Percentiles rank a stretch among this genome's conserved stretches.
These are phyloP conservation scores for Raphidocelis subcapitata DNA, from an alignment of 139 green algal species.

Conservation along the genomic window DNA sequence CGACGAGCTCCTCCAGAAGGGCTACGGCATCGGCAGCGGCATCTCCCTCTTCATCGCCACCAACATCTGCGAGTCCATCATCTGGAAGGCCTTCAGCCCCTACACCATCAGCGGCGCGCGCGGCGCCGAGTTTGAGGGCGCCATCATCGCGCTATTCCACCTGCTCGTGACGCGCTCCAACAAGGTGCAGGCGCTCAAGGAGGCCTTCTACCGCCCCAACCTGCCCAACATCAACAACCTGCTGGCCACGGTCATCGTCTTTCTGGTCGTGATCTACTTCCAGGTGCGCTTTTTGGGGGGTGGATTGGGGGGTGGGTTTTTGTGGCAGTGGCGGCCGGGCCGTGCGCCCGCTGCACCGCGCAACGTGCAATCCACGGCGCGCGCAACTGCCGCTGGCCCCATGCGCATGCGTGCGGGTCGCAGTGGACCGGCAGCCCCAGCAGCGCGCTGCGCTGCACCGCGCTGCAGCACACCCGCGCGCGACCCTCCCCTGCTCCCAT, in stretches of 20 bases:
- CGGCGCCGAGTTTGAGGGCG: conserved; percentile 97
- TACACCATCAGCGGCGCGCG: conserved; percentile 81
- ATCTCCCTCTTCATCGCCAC: conserved; percentile 99
- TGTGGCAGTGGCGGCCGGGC: too few species aligned
- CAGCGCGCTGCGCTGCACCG: too few species aligned
- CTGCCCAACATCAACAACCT: conserved; percentile 98
- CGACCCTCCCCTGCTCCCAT: too few species aligned
- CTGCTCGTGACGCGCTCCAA: conserved; percentile 92
- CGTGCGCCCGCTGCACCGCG: too few species aligned
- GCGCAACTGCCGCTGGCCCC: too few species aligned
- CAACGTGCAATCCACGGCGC: too few species aligned
- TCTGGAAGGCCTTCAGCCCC: conserved; percentile 98
- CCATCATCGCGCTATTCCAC: conserved; percentile 97
- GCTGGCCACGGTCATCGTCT: conserved; percentile 94
- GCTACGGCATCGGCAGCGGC: conserved; percentile 96
- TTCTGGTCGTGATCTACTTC: conserved; percentile 99
- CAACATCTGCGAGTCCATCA: conserved; percentile 99
- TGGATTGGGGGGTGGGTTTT: too few species aligned
- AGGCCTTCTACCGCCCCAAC: conserved; percentile 98
- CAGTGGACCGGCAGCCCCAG: too few species aligned
- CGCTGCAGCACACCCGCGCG: too few species aligned
- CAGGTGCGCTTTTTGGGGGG: conserved; percentile 50
- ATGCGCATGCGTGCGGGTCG: too few species aligned
- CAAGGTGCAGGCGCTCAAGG: conserved; percentile 93
- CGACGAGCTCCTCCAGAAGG: conserved; percentile 97